Evolutionary conservation across 83 land plant genomes (phyloP).

Genomic region (Diphasiastrum complanatum): DNA sequence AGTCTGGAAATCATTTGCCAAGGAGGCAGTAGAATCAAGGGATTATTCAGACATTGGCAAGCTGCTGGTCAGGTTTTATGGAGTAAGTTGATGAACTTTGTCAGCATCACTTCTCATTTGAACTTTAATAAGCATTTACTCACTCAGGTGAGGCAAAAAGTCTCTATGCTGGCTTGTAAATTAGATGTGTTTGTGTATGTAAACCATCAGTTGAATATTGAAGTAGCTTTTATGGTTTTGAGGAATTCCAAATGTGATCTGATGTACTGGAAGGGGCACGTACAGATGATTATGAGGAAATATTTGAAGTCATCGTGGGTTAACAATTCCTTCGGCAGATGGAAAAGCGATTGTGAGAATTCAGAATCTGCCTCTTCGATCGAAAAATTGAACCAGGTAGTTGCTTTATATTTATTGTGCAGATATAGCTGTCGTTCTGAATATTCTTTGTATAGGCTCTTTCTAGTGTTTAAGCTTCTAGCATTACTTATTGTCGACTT

Average conservation of each 20-base stretch:
- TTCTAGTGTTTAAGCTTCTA: not conserved
- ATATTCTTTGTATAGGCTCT: not conserved
- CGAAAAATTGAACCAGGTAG: not conserved
- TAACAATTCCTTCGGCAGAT: not conserved
- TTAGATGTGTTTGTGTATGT: too few relatives aligned
- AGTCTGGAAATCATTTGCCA: not conserved
- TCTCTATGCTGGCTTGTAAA: too few relatives aligned
- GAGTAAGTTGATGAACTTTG: too few relatives aligned
- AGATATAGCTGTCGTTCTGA: not conserved
- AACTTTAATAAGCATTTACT: too few relatives aligned
- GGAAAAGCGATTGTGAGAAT: not conserved
- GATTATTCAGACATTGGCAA: not conserved
- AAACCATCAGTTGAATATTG: too few relatives aligned
- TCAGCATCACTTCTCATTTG: too few relatives aligned
- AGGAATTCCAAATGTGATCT: too few relatives aligned
- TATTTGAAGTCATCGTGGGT: not conserved
- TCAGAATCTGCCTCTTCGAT: not conserved
- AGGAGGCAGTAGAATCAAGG: not conserved
- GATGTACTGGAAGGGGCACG: too few relatives aligned
- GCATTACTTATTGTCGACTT: not conserved
- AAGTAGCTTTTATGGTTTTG: too few relatives aligned
- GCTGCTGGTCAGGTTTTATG: not conserved
- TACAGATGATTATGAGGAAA: not conserved
- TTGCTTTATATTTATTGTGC: not conserved
- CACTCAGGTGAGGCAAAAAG: too few relatives aligned